Conservation (phyloP, 2,329 filamentous ascomycete genomes). For the Huntiella savannae region DNA sequence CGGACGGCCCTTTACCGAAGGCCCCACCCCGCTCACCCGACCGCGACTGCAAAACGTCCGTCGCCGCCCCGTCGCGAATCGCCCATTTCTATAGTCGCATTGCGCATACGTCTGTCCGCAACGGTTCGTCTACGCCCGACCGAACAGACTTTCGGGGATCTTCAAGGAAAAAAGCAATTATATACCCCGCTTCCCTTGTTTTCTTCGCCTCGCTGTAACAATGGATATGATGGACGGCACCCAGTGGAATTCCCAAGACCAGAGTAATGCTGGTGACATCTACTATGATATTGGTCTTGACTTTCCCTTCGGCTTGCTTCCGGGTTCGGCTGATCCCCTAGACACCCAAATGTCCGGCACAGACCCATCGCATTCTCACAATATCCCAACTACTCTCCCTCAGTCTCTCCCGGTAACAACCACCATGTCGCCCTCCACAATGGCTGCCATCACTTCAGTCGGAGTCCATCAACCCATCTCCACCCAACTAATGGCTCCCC, state of each 20-base stretch:
- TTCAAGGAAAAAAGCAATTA: too few species aligned
- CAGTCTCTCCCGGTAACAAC: conserved; percentile 15
- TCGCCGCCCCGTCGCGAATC: too few species aligned
- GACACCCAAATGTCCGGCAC: conserved; percentile 32
- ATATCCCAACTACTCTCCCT: conserved; percentile 12
- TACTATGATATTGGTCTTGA: conserved; percentile 37
- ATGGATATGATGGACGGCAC: conserved; percentile 10
- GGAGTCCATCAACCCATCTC: conserved; percentile 27
- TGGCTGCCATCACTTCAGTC: conserved; percentile 29
- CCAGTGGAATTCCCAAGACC: conserved; percentile 37
- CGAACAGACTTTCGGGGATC: too few species aligned
- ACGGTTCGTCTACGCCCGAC: too few species aligned
- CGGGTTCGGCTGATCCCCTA: conserved; percentile 21
- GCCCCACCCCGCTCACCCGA: too few species aligned
- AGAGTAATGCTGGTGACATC: conserved; percentile 35
- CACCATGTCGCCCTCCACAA: conserved; percentile 18
- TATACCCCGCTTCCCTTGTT: too few species aligned
- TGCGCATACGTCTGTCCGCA: too few species aligned
- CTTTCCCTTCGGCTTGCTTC: conserved; percentile 33
- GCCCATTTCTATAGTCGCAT: too few species aligned
- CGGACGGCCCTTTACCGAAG: too few species aligned
- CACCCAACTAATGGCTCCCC: conserved; percentile 24
- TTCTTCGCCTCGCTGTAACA: neutral
- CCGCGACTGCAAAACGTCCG: too few species aligned
- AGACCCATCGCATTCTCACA: conserved; percentile 21